Evolutionary conservation across 305 asterid species (phyloP).

Genomic region (Fraxinus nigra): DNA sequence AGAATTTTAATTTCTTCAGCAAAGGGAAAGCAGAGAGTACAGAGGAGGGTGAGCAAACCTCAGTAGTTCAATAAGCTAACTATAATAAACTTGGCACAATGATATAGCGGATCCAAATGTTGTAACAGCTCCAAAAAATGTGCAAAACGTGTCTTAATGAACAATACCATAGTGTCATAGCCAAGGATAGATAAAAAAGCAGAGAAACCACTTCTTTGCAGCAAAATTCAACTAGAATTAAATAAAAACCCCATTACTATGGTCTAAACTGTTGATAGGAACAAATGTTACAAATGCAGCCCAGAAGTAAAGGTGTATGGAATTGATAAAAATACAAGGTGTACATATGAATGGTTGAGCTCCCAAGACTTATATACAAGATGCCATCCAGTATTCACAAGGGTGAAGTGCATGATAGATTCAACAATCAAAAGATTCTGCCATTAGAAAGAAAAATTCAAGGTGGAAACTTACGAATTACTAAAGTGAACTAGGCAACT

Average conservation of each 20-base stretch:
- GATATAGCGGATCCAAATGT: neutral
- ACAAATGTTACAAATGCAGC: neutral
- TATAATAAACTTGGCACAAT: slow-evolving; percentile 11
- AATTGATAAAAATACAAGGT: neutral
- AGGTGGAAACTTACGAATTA: neutral
- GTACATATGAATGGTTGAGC: neutral
- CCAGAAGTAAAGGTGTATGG: slow-evolving; percentile 9
- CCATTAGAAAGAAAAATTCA: neutral
- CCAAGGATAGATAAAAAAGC: slow-evolving; percentile 1
- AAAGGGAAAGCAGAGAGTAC: neutral
- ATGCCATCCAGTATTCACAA: neutral
- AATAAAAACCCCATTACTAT: neutral
- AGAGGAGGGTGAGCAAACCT: slow-evolving; percentile 6
- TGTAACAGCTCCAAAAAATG: neutral
- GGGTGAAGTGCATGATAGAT: neutral
- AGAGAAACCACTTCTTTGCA: neutral
- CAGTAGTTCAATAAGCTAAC: slow-evolving; percentile 10
- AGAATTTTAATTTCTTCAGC: slow-evolving; percentile 4
- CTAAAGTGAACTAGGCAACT: neutral
- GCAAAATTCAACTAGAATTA: slow-evolving; percentile 4
- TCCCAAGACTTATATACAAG: neutral
- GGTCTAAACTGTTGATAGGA: neutral
- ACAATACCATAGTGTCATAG: neutral
- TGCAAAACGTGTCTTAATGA: neutral
- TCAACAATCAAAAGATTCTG: neutral